A percentile compares a stretch with the other conserved stretches of the same genome.
These are phyloP conservation scores for Alternaria brassicicola DNA, from an alignment of 2,329 filamentous ascomycete species.

Conservation along the genomic window DNA sequence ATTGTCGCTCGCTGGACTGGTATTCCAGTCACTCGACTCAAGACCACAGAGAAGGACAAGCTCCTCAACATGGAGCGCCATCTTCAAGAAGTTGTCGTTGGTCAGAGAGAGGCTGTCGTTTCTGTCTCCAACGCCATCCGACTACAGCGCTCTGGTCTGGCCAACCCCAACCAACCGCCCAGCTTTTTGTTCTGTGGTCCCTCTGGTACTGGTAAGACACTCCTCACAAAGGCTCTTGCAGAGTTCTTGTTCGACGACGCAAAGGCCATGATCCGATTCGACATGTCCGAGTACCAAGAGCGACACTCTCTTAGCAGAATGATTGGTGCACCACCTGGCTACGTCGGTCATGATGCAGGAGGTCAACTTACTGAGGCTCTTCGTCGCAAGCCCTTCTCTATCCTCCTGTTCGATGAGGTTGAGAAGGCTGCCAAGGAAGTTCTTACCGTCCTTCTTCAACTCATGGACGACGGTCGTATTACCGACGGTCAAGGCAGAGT, in stretches of 20 bases:
- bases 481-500: constrained; percentile 96
- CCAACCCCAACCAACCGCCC: constrained; percentile 94
- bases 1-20: constrained; percentile 98
- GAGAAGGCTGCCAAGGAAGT: constrained; percentile 99
- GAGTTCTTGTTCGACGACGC: constrained; percentile 98
- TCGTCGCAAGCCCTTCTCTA: constrained; percentile 94
- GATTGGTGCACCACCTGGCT: constrained; percentile 96
- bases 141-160: constrained; percentile 89
- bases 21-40: constrained; percentile 91
- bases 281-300: constrained; percentile 99
- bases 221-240: constrained; percentile 94
- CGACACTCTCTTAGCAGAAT: constrained; percentile 93
- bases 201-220: constrained; percentile 96
- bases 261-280: constrained; percentile 97
- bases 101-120: constrained; percentile 89
- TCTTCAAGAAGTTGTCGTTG: constrained; percentile 83
- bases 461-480: constrained; percentile 99
- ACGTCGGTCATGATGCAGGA: constrained; percentile 94
- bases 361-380: constrained; percentile 95
- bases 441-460: constrained; percentile 93
- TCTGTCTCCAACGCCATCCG: constrained; percentile 96
- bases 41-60: constrained; percentile 97
- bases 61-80: constrained; percentile 95
- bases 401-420: constrained; percentile 95
- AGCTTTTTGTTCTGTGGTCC: constrained; percentile 99